These are phyloP conservation scores for Wickerhamomyces chambardii DNA, from an alignment of 805 yeast species.

Conservation along the genomic window DNA sequence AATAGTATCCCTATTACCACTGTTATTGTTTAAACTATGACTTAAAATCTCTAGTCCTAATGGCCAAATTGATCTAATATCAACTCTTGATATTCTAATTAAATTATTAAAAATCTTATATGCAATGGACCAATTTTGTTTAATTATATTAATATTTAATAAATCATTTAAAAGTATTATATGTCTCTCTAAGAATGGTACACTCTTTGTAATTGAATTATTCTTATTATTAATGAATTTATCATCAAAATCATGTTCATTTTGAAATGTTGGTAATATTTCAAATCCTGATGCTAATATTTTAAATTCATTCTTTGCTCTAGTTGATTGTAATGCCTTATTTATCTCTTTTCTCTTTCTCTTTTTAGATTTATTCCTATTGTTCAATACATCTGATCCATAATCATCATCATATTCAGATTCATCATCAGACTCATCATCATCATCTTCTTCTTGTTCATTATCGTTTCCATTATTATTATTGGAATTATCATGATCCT, in stretches of 20 bases:
- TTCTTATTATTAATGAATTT: too few relatives aligned
- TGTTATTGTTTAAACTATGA: slow-evolving; percentile 4
- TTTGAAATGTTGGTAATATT: too few relatives aligned
- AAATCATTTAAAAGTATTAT: slow-evolving; percentile 24
- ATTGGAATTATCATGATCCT: too few relatives aligned
- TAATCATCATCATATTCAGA: too few relatives aligned
- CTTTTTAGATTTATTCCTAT: too few relatives aligned
- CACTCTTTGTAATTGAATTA: neutral
- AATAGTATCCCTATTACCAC: neutral
- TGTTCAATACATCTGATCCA: too few relatives aligned
- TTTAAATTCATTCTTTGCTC: too few relatives aligned
- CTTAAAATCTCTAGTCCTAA: slow-evolving; percentile 48
- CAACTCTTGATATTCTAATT: slow-evolving; percentile 37
- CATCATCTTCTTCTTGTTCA: slow-evolving; percentile 2
- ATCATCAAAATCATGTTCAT: neutral
- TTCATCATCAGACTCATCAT: neutral
- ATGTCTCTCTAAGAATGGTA: neutral
- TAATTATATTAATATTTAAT: slow-evolving; percentile 38
- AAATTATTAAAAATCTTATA: slow-evolving; percentile 42
- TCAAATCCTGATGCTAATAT: too few relatives aligned
- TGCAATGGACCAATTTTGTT: slow-evolving; percentile 46
- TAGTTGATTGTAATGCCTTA: too few relatives aligned
- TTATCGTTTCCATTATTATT: too few relatives aligned
- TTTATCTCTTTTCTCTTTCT: too few relatives aligned
- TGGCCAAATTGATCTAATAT: slow-evolving; percentile 54